A percentile compares a stretch with the other conserved stretches of the same genome.
These are phyloP conservation scores for Auriscalpium microsporum DNA, from an alignment of 768 basidiomycete species.

Conservation along the genomic window DNA sequence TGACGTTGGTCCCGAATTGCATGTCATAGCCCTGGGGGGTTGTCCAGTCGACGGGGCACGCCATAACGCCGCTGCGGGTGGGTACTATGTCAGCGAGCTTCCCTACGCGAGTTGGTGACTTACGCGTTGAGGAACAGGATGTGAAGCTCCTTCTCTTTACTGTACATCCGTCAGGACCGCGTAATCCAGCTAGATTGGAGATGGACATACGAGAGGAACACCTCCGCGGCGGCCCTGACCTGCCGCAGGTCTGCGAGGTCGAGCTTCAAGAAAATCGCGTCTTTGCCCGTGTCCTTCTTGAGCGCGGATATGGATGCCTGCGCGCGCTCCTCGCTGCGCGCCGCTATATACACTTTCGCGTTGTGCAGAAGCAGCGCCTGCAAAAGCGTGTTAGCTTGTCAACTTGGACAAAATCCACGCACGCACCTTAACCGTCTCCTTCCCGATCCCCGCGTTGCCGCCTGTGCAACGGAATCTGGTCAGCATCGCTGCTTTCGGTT, in stretches of 20 bases:
- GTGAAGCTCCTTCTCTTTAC: constrained; percentile 37
- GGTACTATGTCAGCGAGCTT: background rate
- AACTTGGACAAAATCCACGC: too few relatives aligned
- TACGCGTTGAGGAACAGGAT: constrained; percentile 43
- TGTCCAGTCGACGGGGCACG: constrained; percentile 26
- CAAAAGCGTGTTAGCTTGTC: background rate
- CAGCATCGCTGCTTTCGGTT: too few relatives aligned
- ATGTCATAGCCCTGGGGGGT: constrained; percentile 43
- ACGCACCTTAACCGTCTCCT: constrained; percentile 7
- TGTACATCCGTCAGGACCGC: constrained; percentile 3
- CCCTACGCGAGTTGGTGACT: background rate
- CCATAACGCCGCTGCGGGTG: constrained; percentile 38
- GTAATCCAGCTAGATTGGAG: background rate
- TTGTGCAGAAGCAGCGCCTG: constrained; percentile 7
- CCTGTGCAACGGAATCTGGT: background rate
- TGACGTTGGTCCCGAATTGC: constrained; percentile 45
- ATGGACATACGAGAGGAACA: constrained; percentile 27
- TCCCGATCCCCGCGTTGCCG: constrained; percentile 6
- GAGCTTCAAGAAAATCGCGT: constrained; percentile 35
- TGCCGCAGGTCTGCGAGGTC: constrained; percentile 33
- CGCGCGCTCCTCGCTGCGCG: background rate
- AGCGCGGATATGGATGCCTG: constrained; percentile 19
- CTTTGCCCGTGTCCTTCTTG: constrained; percentile 35
- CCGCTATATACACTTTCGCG: constrained; percentile 11
- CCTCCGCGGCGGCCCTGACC: constrained; percentile 31